phyloP scores from a whole-genome alignment of 768 basidiomycete genomes.

The Lentinula sp. region DNA sequence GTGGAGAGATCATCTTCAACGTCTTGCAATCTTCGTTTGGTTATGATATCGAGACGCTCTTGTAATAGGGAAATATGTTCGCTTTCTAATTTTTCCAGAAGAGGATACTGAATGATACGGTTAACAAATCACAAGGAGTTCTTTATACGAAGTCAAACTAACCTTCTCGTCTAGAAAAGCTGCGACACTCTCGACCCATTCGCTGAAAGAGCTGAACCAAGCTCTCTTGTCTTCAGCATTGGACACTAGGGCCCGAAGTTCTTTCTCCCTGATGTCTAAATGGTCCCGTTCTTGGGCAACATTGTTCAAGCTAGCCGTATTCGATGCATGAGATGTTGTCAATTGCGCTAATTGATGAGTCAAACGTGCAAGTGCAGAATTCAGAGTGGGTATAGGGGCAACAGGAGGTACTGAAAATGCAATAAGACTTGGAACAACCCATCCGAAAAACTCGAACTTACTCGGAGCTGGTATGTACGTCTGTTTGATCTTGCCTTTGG shows the following conservation, averaged over 20 bases:
- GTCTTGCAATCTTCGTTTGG: slow-evolving; percentile 63
- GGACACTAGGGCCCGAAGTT: slow-evolving; percentile 70
- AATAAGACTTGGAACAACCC: not conserved
- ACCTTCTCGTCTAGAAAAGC: slow-evolving; percentile 90
- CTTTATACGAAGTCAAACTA: slow-evolving; percentile 6
- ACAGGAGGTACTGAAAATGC: slow-evolving; percentile 52
- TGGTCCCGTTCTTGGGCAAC: slow-evolving; percentile 59
- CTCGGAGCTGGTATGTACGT: slow-evolving; percentile 70
- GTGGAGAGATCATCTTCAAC: slow-evolving; percentile 74
- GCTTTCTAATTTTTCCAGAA: slow-evolving; percentile 71
- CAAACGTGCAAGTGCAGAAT: slow-evolving; percentile 53
- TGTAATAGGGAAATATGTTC: slow-evolving; percentile 67
- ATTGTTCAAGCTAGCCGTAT: slow-evolving; percentile 48
- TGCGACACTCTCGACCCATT: slow-evolving; percentile 79
- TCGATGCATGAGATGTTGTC: slow-evolving; percentile 61
- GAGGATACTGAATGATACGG: slow-evolving; percentile 53
- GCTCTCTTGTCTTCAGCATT: slow-evolving; percentile 72
- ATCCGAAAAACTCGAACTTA: slow-evolving; percentile 25
- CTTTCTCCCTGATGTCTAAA: slow-evolving; percentile 61
- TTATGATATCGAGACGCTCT: slow-evolving; percentile 68
- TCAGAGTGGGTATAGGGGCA: slow-evolving; percentile 60
- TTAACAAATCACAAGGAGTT: not conserved
- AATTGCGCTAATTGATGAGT: slow-evolving; percentile 53
- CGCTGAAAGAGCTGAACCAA: slow-evolving; percentile 75
- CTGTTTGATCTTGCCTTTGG: slow-evolving; percentile 35